phyloP scores from a whole-genome alignment of 2,329 filamentous ascomycete species.

The Coniochaeta sp. region DNA sequence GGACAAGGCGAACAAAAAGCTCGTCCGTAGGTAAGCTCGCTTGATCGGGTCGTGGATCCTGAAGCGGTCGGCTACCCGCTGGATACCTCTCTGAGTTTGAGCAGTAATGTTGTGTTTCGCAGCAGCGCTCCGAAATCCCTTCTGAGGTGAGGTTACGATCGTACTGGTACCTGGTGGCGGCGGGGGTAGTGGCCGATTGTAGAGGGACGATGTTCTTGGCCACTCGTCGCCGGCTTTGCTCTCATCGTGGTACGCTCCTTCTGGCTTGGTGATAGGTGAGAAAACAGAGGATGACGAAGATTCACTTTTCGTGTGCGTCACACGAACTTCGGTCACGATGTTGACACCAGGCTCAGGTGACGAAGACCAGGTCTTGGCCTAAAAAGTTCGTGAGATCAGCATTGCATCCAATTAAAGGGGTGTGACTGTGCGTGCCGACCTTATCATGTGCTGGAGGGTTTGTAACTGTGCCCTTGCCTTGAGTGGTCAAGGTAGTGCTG shows the following conservation, averaged over 20 bases:
- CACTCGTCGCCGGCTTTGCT: background rate
- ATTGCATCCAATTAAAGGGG: background rate
- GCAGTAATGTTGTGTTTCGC: background rate
- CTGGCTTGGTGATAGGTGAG: conserved; percentile 2
- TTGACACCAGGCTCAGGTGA: background rate
- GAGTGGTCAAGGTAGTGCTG: background rate
- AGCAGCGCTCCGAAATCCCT: background rate
- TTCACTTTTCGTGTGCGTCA: background rate
- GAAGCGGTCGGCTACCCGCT: conserved; percentile 4
- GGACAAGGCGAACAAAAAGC: conserved; percentile 7
- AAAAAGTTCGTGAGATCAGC: background rate
- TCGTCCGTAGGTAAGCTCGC: conserved; percentile 9
- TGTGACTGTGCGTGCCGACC: background rate
- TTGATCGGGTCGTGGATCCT: conserved; percentile 7
- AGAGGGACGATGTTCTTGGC: background rate
- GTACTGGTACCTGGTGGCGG: background rate
- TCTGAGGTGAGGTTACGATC: background rate
- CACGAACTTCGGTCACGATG: background rate
- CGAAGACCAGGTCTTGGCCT: conserved; percentile 5
- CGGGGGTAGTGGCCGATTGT: background rate
- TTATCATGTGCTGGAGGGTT: background rate
- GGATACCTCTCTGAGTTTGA: background rate
- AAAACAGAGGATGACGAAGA: background rate
- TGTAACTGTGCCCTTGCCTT: background rate
- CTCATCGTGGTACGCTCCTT: background rate